A percentile compares a stretch with the other conserved stretches of the same genome.
phyloP scores from a whole-genome alignment of 331 rosid genomes.

The Erythrophleum ivorense region DNA sequence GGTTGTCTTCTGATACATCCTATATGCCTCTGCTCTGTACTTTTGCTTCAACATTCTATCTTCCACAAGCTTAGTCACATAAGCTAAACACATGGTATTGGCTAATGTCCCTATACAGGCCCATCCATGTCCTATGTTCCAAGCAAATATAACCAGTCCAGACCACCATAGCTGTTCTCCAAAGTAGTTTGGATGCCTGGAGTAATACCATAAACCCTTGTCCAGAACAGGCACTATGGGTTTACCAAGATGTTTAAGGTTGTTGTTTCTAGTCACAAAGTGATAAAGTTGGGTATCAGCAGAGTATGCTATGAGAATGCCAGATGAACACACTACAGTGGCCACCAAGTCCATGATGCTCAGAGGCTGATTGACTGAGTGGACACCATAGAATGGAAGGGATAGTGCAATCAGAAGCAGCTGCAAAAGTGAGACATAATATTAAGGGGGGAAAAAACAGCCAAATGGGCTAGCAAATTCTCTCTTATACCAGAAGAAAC shows the following conservation, averaged over 20 bases:
- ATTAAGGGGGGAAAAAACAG: not conserved
- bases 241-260: constrained; percentile 63
- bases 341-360: constrained; percentile 74
- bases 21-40: constrained; percentile 73
- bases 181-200: constrained; percentile 86
- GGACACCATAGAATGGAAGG: constrained; percentile 76
- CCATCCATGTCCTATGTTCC: constrained; percentile 80
- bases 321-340: constrained; percentile 52
- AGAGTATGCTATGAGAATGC: constrained; percentile 72
- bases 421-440: constrained; percentile 47
- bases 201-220: constrained; percentile 80
- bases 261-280: constrained; percentile 63
- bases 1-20: constrained; percentile 84
- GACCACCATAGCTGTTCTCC: constrained; percentile 99
- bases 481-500: no score
- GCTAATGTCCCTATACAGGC: constrained; percentile 65
- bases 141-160: constrained; percentile 77
- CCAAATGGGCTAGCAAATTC: no score
- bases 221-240: constrained; percentile 62
- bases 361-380: constrained; percentile 64
- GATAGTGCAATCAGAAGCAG: constrained; percentile 71
- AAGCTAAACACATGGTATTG: constrained; percentile 77
- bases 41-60: constrained; percentile 74
- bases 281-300: constrained; percentile 85
- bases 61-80: constrained; percentile 90